Conservation (phyloP, 2,329 filamentous ascomycete species). For the Colletotrichum somersetense region DNA sequence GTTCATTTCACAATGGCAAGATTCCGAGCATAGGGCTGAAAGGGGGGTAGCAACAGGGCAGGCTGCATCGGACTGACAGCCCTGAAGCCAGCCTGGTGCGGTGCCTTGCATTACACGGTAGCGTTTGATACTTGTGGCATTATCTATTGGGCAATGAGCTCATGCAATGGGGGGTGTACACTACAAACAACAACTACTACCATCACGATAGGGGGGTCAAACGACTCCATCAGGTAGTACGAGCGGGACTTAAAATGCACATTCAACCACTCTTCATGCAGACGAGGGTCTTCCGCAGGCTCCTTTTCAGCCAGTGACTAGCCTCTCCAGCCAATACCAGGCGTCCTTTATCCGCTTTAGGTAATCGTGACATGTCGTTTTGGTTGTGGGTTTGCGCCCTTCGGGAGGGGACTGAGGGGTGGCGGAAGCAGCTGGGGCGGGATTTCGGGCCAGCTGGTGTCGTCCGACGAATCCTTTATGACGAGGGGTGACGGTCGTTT, state of each 20-base stretch:
- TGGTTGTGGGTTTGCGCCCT: constrained; percentile 4
- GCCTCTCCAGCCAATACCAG: constrained; percentile 22
- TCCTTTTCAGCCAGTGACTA: constrained; percentile 4
- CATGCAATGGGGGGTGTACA: constrained; percentile 9
- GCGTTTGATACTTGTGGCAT: constrained; percentile 14
- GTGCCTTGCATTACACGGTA: constrained; percentile 13
- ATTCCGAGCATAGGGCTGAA: constrained; percentile 1
- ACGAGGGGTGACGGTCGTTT: not conserved
- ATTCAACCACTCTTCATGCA: constrained; percentile 11
- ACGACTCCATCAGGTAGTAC: constrained; percentile 1
- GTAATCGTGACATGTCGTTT: constrained; percentile 25
- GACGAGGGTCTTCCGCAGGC: not conserved
- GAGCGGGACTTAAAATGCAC: not conserved
- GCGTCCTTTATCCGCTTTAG: constrained; percentile 11
- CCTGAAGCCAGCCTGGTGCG: constrained; percentile 3
- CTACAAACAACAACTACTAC: constrained; percentile 2
- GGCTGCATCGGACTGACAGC: not conserved
- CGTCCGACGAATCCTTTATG: not conserved
- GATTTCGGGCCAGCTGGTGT: constrained; percentile 29
- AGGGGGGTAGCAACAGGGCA: not conserved
- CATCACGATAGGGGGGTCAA: not conserved
- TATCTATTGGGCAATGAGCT: constrained; percentile 13
- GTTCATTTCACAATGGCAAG: not conserved
- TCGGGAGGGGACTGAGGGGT: constrained; percentile 28
- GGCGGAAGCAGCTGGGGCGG: constrained; percentile 27